Evolutionary conservation across 1,284 basidiomycete species (phyloP), one percentile per base, ranked within the genome.

Genomic region (Binderoboletus segoi): DNA sequence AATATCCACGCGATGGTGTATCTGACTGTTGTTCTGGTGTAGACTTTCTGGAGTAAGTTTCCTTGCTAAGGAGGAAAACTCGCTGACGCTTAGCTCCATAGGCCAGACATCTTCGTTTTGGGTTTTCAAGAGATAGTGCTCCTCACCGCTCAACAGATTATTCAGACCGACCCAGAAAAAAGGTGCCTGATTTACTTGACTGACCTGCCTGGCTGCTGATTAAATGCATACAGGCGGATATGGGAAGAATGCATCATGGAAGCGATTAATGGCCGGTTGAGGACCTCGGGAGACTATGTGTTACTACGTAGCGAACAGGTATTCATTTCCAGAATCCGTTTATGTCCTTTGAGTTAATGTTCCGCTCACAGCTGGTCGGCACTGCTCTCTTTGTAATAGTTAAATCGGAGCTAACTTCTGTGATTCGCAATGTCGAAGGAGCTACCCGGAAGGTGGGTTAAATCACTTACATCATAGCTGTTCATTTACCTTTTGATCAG

Each of bases 111-210:
- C 57, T 88, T 96, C 68, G 88, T 88, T n/a, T 77, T 98, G 32
- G 93, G 92, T 1, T 98, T 99, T 68, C 97, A 99, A 74, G 97
- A 99, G 74, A 95, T 99, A 53, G 97, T 99, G 0, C 94, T 94
- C 38, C 82, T 99, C 42, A 98, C 93, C 8, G 94, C 97, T 6
- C 94, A 97, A 69, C 96, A 98, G 72, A 98, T 99, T 51, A 82
- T 96, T 21, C 93, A 97, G 70, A 93, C 96, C 4, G 97, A 99
- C 73, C 94, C 96, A 0, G 94, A 95, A 65, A 96, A 96, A 77
- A 85, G 86, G 93, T 89, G 50, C 16, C 56, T 21, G 30, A 51
- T 48, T 54, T 35, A 51, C 18, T 33, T 44, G 26, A 35, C 12
- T 44, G 8, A 40, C 16, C 49, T 46, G 21, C 33, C 43, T 38